Evolutionary conservation across 768 basidiomycete species (phyloP).

Genomic region (Psilocybe cyanescens): DNA sequence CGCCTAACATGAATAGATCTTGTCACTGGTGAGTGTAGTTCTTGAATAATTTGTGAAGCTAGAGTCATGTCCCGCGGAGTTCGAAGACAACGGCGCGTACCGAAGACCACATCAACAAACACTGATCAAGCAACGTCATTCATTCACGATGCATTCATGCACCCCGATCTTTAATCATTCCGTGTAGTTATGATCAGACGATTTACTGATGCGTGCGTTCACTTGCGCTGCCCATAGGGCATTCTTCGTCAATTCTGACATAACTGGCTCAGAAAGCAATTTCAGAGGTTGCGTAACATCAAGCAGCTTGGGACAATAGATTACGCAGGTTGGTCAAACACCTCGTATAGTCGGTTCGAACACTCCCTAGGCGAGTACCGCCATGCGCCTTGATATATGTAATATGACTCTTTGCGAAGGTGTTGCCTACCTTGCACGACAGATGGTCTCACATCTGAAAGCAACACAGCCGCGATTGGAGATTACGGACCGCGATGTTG

Average conservation of each 20-base stretch:
- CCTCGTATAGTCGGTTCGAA: conserved; percentile 82
- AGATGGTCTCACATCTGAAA: conserved; percentile 61
- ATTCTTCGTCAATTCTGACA: background rate
- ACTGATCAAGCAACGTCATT: too few relatives aligned
- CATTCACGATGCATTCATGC: background rate
- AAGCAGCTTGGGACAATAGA: conserved; percentile 83
- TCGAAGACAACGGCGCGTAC: too few relatives aligned
- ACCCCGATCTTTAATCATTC: background rate
- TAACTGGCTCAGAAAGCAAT: conserved; percentile 54
- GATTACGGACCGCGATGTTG: conserved; percentile 73
- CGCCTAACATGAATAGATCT: too few relatives aligned
- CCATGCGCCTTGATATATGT: conserved; percentile 4
- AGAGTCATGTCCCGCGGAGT: too few relatives aligned
- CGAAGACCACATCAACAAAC: too few relatives aligned
- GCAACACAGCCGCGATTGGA: conserved; percentile 60
- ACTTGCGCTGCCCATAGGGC: background rate
- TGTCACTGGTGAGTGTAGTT: too few relatives aligned
- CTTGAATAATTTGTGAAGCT: too few relatives aligned
- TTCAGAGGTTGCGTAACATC: conserved; percentile 76
- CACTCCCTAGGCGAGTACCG: conserved; percentile 70
- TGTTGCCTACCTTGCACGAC: conserved; percentile 72
- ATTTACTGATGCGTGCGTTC: conserved; percentile 72
- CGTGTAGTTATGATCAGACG: conserved; percentile 26
- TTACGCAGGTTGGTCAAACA: conserved; percentile 71
- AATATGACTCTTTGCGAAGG: conserved; percentile 43